These are phyloP conservation scores for Diplosphaera chodatii DNA, from an alignment of 139 green algal genomes.

Conservation along the genomic window DNA sequence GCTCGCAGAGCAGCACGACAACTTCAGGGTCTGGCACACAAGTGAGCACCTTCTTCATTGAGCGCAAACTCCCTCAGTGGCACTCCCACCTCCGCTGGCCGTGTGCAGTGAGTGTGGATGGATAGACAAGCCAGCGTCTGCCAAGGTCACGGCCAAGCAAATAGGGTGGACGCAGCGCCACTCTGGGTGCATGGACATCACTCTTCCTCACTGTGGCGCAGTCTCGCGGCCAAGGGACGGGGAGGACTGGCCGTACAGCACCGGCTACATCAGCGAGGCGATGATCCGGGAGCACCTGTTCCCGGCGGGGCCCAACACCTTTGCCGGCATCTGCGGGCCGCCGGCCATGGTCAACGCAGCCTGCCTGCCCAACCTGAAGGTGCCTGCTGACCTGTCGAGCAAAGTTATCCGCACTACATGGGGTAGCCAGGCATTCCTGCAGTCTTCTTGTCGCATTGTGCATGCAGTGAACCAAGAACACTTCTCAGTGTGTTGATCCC, in stretches of 20 bases:
- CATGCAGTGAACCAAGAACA: too few species aligned
- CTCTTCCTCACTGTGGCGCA: conserved; percentile 30
- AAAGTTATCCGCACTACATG: too few species aligned
- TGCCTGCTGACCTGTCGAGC: too few species aligned
- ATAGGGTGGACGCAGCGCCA: background rate
- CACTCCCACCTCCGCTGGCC: too few species aligned
- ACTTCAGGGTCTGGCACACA: conserved; percentile 13
- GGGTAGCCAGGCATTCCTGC: too few species aligned
- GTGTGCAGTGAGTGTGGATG: too few species aligned
- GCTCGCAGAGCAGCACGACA: conserved; percentile 49
- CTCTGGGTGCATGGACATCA: too few species aligned
- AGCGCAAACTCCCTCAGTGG: background rate
- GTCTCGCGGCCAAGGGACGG: conserved; percentile 9
- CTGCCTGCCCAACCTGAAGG: conserved; percentile 70
- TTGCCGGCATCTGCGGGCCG: conserved; percentile 87
- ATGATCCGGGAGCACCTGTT: conserved; percentile 77
- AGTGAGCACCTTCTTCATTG: background rate
- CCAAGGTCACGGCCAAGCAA: background rate
- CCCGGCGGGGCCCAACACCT: conserved; percentile 22
- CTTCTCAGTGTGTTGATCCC: too few species aligned
- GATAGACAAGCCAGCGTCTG: too few species aligned
- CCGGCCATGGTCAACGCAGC: conserved; percentile 87
- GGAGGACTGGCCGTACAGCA: conserved; percentile 60
- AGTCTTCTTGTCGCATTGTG: too few species aligned
- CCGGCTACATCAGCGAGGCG: conserved; percentile 70